phyloP scores from a whole-genome alignment of 2,329 filamentous ascomycete species.

The Exophiala aquamarina region DNA sequence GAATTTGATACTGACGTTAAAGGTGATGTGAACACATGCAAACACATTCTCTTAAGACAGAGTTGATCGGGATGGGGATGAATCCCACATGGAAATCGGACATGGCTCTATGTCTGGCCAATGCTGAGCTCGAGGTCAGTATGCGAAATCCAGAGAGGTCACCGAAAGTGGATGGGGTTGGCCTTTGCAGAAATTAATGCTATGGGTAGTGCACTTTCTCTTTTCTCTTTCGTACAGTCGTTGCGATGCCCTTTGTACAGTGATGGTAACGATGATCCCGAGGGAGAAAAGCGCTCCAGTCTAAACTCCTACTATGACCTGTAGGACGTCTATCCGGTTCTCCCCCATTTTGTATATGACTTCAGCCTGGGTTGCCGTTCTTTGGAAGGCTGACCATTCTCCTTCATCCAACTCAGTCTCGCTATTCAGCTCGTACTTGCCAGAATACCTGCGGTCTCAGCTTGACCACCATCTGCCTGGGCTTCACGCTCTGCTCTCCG shows the following conservation, averaged over 20 bases:
- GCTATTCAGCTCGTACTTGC: constrained; percentile 24
- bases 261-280: constrained; percentile 9
- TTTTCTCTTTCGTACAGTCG: constrained; percentile 15
- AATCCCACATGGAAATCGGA: too few species aligned
- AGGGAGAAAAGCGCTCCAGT: too few species aligned
- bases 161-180: too few species aligned
- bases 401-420: background rate
- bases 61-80: too few species aligned
- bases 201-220: background rate
- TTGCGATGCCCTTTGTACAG: constrained; percentile 18
- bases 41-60: too few species aligned
- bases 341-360: background rate
- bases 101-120: too few species aligned
- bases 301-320: constrained; percentile 4
- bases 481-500: constrained; percentile 69
- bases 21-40: too few species aligned
- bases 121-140: too few species aligned
- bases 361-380: too few species aligned
- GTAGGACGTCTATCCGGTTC: background rate
- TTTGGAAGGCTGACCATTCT: constrained; percentile 2
- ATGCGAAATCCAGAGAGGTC: too few species aligned
- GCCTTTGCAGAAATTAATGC: background rate
- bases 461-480: constrained; percentile 22
- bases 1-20: too few species aligned
- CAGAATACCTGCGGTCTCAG: constrained; percentile 23